Conservation (phyloP, 192 early-diverging fungal species). For the Coemansia sp. region DNA sequence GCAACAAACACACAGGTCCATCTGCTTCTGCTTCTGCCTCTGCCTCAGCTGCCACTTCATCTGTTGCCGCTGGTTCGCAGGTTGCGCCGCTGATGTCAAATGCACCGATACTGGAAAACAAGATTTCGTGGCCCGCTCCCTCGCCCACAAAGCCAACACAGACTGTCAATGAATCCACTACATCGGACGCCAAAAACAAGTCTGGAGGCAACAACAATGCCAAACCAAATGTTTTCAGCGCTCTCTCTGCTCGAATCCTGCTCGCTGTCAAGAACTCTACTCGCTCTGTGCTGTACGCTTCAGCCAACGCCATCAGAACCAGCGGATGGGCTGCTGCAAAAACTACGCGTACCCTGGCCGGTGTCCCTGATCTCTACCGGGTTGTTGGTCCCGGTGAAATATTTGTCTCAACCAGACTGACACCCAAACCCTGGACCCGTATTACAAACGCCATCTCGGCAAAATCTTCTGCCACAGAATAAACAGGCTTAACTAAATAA, state of each 20-base stretch:
- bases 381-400: constrained; percentile 47
- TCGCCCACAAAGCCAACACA: constrained; percentile 39
- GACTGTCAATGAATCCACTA: constrained; percentile 9
- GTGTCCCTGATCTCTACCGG: constrained; percentile 53
- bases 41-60: neutral
- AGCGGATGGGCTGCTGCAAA: constrained; percentile 34
- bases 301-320: constrained; percentile 19
- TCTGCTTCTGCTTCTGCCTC: neutral
- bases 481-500: neutral
- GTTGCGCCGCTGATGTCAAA: constrained; percentile 27
- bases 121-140: constrained; percentile 16
- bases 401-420: constrained; percentile 43
- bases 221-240: neutral
- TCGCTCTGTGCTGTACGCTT: constrained; percentile 13
- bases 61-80: neutral
- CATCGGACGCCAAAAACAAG: neutral
- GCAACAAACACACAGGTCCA: neutral
- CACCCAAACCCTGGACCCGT: constrained; percentile 46
- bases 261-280: neutral
- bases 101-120: constrained; percentile 28
- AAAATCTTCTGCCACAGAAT: constrained; percentile 23
- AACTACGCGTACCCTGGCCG: constrained; percentile 36
- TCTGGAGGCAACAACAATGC: neutral
- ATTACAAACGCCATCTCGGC: constrained; percentile 28
- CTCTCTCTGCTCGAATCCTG: neutral